Evolutionary conservation across 1,284 basidiomycete genomes (phyloP), one percentile per base, ranked within the genome.

Genomic region (Ustilago sp.): DNA sequence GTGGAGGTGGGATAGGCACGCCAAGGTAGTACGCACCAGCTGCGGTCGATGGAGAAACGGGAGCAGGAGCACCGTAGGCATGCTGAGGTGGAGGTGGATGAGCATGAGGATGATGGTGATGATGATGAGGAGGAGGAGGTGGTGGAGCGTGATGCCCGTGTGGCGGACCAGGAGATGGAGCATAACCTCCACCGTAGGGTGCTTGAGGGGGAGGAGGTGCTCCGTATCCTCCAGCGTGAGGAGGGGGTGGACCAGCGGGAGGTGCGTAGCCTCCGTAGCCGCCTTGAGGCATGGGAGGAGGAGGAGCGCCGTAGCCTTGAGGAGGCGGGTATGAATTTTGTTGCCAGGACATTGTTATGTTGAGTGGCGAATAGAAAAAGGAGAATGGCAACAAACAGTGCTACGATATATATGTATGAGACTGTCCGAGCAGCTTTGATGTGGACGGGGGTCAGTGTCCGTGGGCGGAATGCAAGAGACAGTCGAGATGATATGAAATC

Each of bases 1-100:
- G 77, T 9, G 83, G 79, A 17, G 83, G 77, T 17, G 82, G 82
- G 8, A 85, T 63, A 7, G 77, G 68, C 3, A 78, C 68, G 31
- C 82, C 81, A 15, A 83, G 77, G 63, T 85, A 85, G 50, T 60
- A 77, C 35, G 66, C 68, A 4, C 65, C 68, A 5, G 68, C 51
- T 12, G 23, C 53, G 39, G 68, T 13, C 31, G 59, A 34, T 28
- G 69, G 63, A 34, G 72, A 50, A 31, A 70, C 62, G 11, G 80
- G 53, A 31, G 73, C 62, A 12, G 80, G 79, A 45, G 69, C 80
- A 43, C 75, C 78, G 43, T 75, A 74, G 17, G 63, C 70, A 32
- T 77, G 63, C 36, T 75, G 66, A 54, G 71, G 57, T 17, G 77
- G 57, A 36, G 53, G 43, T 12, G 31, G 43, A 8, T 58, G 43